These are phyloP conservation scores for Solanum chiquidenum DNA, from an alignment of 257 asterid species.

Conservation along the genomic window DNA sequence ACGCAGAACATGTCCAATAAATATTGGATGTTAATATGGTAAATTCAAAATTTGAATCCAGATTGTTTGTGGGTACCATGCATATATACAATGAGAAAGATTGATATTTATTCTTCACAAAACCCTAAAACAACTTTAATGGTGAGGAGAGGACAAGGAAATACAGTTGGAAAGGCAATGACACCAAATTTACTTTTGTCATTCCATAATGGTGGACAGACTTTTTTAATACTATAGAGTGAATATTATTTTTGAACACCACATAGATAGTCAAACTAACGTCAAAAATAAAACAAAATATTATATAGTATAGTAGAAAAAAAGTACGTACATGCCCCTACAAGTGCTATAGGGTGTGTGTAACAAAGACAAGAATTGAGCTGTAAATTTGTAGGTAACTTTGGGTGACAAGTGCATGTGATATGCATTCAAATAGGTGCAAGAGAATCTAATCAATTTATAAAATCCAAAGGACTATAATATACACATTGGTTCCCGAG, in stretches of 20 bases:
- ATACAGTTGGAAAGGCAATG: constrained; percentile 25
- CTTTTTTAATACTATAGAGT: constrained; percentile 1
- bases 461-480: constrained; percentile 1
- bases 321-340: neutral
- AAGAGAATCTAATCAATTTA: constrained; percentile 45
- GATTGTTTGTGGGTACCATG: neutral
- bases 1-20: neutral
- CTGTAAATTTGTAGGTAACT: neutral
- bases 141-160: constrained; percentile 13
- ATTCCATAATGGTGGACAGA: constrained; percentile 21
- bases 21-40: neutral
- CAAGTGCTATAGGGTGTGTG: neutral
- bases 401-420: constrained; percentile 60
- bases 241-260: neutral
- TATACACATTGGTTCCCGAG: constrained; percentile 19
- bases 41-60: neutral
- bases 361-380: neutral
- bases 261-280: constrained; percentile 8
- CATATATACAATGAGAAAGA: neutral
- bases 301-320: neutral
- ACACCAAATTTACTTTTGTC: constrained; percentile 26
- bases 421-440: constrained; percentile 4
- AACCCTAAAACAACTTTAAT: constrained; percentile 1
- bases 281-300: neutral
- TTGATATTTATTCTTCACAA: neutral